Base-by-base conservation (phyloP, 2,329 filamentous ascomycete genomes). In the Exophiala sp. region DNA sequence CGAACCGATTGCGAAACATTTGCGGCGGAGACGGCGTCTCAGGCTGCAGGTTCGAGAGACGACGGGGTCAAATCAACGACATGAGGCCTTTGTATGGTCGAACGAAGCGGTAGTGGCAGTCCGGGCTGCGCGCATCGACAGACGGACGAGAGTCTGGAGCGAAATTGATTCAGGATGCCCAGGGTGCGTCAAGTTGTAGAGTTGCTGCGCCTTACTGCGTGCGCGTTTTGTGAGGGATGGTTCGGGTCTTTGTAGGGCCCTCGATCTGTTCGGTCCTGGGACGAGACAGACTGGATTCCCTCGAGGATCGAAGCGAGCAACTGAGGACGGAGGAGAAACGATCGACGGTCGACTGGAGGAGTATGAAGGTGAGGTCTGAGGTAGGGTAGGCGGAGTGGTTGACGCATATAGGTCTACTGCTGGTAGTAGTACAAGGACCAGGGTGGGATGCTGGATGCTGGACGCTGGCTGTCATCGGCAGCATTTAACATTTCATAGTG, bases 1-100 rank as follows among this genome's bases (percentile, higher is more conserved):
- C 71, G 50, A 66, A 74, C 72, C 72, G 68, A 58, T 72, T 73
- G 56, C 68, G 68, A 64, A 75, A 74, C 72, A 75, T 75, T 52
- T 58, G 58, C 50, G 53, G 52, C 47, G 52, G 51, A 52, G 51
- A 51, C 47, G 40, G 44, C 48, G 57, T 61, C 57, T 59, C 57
- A 58, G 50, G 50, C 55, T 50, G 46, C 24, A 43, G 48, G 46
- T 48, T 38, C 47, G 35, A 43, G 52, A 34, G 41, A 32, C 42
- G 48, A 44, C 30, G 35, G 42, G 46, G 51, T 58, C 52, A 58
- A 57, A 54, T 56, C 52, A 58, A 48, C 49, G 32, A 50, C 50
- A 54, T 58, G 42, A 27, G 49, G 52, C 45, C 50, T 45, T 42
- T 43, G 30, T 22, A 46, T 46, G 51, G 38, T 51, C 41, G 51